Percentiles rank a stretch among this genome's conserved stretches.
phyloP scores from a whole-genome alignment of 2,329 filamentous ascomycete genomes.

The Xylariales sp. region DNA sequence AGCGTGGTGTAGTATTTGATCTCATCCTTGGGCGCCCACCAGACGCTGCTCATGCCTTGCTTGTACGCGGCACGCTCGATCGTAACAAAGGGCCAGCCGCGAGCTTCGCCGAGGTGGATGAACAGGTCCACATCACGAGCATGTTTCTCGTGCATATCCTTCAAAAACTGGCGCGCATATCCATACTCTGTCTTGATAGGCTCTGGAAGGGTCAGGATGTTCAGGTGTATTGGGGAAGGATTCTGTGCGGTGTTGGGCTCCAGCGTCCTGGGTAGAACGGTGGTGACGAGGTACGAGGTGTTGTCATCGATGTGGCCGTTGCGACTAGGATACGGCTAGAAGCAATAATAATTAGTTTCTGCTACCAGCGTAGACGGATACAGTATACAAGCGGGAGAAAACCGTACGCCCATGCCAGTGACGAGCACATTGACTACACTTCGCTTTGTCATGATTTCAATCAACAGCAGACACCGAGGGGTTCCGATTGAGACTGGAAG shows the following conservation, averaged over 20 bases:
- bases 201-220: constrained; percentile 1
- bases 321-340: constrained; percentile 5
- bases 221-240: constrained; percentile 1
- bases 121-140: background rate
- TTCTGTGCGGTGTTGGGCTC: constrained; percentile 6
- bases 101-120: constrained; percentile 6
- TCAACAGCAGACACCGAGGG: background rate
- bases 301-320: constrained; percentile 5
- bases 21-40: background rate
- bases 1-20: background rate
- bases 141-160: background rate
- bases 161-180: background rate
- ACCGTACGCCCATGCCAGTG: constrained; percentile 3
- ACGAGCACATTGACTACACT: constrained; percentile 3
- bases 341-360: background rate
- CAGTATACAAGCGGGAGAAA: background rate
- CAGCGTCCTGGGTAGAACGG: background rate
- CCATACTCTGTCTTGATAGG: constrained; percentile 5
- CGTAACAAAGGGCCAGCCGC: constrained; percentile 1
- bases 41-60: constrained; percentile 7
- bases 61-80: constrained; percentile 5
- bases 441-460: background rate
- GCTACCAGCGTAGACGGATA: background rate
- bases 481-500: no score
- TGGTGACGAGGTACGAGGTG: constrained; percentile 4